Percentiles rank a stretch among this genome's conserved stretches.
Evolutionary conservation across 345 rosid genomes (phyloP).

Genomic region (Salix udensis): DNA sequence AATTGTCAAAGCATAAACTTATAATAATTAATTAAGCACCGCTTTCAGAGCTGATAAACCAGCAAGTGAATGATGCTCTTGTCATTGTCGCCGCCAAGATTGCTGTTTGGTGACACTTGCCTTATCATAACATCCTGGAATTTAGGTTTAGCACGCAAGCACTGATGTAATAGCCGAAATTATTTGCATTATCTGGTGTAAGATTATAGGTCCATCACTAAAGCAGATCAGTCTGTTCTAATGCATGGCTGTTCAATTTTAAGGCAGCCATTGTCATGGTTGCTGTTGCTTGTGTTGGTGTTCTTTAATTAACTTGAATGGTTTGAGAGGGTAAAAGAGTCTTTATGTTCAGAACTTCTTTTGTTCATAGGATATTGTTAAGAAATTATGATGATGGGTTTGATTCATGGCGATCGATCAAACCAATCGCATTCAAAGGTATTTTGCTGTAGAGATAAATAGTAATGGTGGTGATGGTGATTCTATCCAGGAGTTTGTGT

Average conservation of each 20-base stretch:
- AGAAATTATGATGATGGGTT: too few species aligned
- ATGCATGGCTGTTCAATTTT: neutral
- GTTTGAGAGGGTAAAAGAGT: neutral
- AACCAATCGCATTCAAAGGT: too few species aligned
- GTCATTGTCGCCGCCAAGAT: conserved; percentile 1
- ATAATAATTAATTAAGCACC: neutral
- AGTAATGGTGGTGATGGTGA: too few species aligned
- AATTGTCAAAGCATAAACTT: neutral
- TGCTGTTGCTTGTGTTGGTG: neutral
- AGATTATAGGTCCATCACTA: neutral
- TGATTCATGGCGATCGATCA: too few species aligned
- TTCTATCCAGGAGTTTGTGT: too few species aligned
- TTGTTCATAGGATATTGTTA: too few species aligned
- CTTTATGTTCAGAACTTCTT: too few species aligned
- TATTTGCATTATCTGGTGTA: neutral
- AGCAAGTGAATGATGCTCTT: neutral
- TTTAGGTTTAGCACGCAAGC: conserved; percentile 17
- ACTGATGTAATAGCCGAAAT: neutral
- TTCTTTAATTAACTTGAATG: neutral
- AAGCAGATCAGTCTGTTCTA: neutral
- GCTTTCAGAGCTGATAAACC: neutral
- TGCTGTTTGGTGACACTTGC: conserved; percentile 2
- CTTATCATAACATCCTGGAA: neutral
- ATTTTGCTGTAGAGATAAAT: too few species aligned
- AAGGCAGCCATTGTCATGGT: neutral